A percentile compares a stretch with the other conserved stretches of the same genome.
These are phyloP conservation scores for Colletotrichum sp. DNA, from an alignment of 2,329 filamentous ascomycete species.

Conservation along the genomic window DNA sequence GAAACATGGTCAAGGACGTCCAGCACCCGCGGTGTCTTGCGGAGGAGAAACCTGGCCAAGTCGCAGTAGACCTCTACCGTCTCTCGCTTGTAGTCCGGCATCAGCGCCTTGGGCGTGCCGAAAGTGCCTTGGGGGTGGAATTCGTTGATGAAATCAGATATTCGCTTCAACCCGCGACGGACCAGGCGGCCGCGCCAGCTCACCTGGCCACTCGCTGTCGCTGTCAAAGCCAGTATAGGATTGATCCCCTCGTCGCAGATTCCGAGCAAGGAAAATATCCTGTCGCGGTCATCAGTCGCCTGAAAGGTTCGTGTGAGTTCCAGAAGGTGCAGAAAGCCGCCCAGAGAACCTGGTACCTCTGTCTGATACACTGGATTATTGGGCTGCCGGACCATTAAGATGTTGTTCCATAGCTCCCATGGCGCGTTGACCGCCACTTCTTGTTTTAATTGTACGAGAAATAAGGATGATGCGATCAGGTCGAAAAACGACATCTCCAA, in stretches of 20 bases:
- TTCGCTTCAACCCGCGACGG: conserved; percentile 5
- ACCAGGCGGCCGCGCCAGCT: conserved; percentile 10
- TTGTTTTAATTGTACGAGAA: background rate
- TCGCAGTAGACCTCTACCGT: conserved; percentile 18
- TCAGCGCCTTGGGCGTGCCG: conserved; percentile 10
- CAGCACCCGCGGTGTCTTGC: conserved; percentile 11
- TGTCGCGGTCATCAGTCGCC: conserved; percentile 11
- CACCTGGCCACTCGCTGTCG: background rate
- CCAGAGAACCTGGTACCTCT: background rate
- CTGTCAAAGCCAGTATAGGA: conserved; percentile 9
- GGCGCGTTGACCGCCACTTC: background rate
- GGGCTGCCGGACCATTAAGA: conserved; percentile 1
- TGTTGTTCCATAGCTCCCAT: conserved; percentile 11
- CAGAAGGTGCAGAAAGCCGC: conserved; percentile 3
- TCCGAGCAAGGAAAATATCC: conserved; percentile 8
- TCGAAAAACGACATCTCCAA: conserved; percentile 18
- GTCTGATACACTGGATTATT: background rate
- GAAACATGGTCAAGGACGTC: conserved; percentile 20
- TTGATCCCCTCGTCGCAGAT: conserved; percentile 15
- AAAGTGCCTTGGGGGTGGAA: conserved; percentile 2
- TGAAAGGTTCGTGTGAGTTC: conserved; percentile 11
- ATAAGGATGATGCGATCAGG: background rate
- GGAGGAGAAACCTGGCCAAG: conserved; percentile 19
- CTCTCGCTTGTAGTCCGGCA: conserved; percentile 17
- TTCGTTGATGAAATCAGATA: conserved; percentile 8